A percentile compares a stretch with the other conserved stretches of the same genome.
phyloP scores from a whole-genome alignment of 2,329 filamentous ascomycete genomes.

The Aaosphaeria arxii region DNA sequence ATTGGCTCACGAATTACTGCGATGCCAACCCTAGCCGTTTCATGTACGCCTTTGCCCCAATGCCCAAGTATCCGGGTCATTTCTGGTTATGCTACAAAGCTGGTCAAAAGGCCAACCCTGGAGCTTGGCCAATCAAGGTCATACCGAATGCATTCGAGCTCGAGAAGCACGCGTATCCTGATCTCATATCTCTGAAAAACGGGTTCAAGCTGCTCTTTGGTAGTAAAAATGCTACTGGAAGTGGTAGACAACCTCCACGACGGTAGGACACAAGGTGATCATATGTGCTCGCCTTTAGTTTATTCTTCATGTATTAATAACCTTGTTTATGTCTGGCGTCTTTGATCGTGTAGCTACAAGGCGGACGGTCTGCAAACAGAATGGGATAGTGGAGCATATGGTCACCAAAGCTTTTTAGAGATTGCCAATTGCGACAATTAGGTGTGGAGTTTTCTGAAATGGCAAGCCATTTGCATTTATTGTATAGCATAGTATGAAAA shows the following conservation, averaged over 20 bases:
- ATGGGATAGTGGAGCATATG: too few species aligned
- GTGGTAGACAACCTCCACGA: constrained; percentile 5
- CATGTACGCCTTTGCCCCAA: constrained; percentile 93
- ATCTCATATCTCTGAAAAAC: constrained; percentile 94
- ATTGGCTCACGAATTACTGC: constrained; percentile 94
- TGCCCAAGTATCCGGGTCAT: constrained; percentile 87
- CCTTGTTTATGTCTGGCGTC: too few species aligned
- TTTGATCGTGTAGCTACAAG: too few species aligned
- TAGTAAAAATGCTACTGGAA: constrained; percentile 5
- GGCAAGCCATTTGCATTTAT: too few species aligned
- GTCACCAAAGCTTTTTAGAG: too few species aligned
- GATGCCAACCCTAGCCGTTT: constrained; percentile 92
- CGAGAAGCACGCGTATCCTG: constrained; percentile 82
- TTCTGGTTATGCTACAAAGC: constrained; percentile 97
- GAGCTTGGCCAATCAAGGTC: constrained; percentile 82
- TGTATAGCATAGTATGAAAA: too few species aligned
- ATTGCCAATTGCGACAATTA: too few species aligned
- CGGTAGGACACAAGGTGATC: too few species aligned
- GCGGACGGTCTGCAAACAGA: too few species aligned
- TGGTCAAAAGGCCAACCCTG: constrained; percentile 68
- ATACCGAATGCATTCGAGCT: constrained; percentile 93
- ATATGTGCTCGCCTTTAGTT: too few species aligned
- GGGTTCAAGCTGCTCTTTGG: constrained; percentile 87
- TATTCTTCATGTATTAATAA: too few species aligned
- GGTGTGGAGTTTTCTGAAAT: too few species aligned